Evolutionary conservation across 1,284 basidiomycete species (phyloP).

Genomic region (Apiotrichum gamsii): DNA sequence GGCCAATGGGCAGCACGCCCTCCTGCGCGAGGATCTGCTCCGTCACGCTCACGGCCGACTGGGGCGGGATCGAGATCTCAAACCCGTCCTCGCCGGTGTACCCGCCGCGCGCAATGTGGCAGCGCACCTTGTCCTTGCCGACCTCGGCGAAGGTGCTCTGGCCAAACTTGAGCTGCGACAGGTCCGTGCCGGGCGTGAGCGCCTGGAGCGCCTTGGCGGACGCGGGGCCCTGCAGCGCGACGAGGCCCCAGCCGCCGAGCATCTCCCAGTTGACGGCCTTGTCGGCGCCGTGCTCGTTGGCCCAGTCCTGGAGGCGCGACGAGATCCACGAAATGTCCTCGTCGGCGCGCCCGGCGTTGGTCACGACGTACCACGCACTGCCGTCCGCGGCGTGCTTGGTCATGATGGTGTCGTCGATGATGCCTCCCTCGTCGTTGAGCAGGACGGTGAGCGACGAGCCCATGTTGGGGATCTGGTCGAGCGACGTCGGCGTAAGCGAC

Average conservation of each 20-base stretch:
- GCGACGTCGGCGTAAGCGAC: constrained; percentile 74
- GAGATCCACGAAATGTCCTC: constrained; percentile 76
- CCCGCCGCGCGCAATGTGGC: constrained; percentile 91
- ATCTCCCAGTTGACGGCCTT: constrained; percentile 72
- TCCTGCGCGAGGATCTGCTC: constrained; percentile 56
- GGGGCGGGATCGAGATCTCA: constrained; percentile 88
- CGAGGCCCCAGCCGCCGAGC: constrained; percentile 76
- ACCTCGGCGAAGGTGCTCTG: constrained; percentile 69
- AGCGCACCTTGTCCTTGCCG: constrained; percentile 55
- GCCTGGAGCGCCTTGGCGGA: constrained; percentile 70
- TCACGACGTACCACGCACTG: constrained; percentile 86
- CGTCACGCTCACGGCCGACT: constrained; percentile 65
- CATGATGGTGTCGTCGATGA: constrained; percentile 86
- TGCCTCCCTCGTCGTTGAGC: constrained; percentile 82
- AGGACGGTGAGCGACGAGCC: constrained; percentile 78
- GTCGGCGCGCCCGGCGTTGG: constrained; percentile 82
- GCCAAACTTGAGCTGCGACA: constrained; percentile 69
- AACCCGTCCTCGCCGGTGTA: constrained; percentile 99
- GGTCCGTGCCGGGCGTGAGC: constrained; percentile 63
- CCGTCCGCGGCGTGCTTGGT: constrained; percentile 67
- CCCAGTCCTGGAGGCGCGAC: constrained; percentile 64
- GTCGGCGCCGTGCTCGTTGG: constrained; percentile 52
- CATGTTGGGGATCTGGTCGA: constrained; percentile 62
- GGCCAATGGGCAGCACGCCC: constrained; percentile 78
- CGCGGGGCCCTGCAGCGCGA: constrained; percentile 88